Percentiles rank a stretch among this genome's conserved stretches.
phyloP scores from a whole-genome alignment of 352 stramenopile species.

The Phytophthora fragariaefolia region DNA sequence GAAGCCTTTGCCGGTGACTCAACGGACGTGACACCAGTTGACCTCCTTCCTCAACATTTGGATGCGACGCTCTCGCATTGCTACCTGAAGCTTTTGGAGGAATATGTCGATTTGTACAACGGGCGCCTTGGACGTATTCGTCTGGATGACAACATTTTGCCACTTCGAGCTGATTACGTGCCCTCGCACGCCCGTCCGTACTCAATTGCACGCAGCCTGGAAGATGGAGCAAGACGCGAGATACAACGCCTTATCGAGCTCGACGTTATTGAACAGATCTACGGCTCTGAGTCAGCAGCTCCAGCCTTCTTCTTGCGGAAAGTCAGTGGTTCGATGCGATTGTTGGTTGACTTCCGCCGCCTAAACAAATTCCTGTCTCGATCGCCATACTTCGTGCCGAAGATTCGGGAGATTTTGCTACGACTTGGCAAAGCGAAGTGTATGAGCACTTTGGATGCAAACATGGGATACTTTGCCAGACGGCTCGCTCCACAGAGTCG shows the following conservation, averaged over 20 bases:
- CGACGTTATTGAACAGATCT: slow-evolving; percentile 14
- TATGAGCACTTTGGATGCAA: slow-evolving; percentile 9
- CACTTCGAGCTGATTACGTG: not conserved
- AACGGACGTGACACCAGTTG: not conserved
- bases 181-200: not conserved
- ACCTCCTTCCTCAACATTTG: not conserved
- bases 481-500: not conserved
- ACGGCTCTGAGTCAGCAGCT: slow-evolving; percentile 3
- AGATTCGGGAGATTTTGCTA: slow-evolving; percentile 7
- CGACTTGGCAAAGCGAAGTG: slow-evolving; percentile 7
- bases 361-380: slow-evolving; percentile 10
- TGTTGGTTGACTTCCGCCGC: slow-evolving; percentile 7
- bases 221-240: not conserved
- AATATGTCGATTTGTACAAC: slow-evolving; percentile 4
- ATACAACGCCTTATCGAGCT: not conserved
- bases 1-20: not conserved
- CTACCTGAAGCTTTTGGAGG: slow-evolving; percentile 11
- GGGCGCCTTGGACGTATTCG: slow-evolving; percentile 7
- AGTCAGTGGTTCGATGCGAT: not conserved
- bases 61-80: slow-evolving; percentile 6
- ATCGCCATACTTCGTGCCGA: slow-evolving; percentile 6
- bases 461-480: slow-evolving; percentile 14
- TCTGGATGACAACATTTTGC: slow-evolving; percentile 3
- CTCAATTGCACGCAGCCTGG: not conserved
- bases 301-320: slow-evolving; percentile 10